A percentile compares a stretch with the other conserved stretches of the same genome.
phyloP scores from a whole-genome alignment of 331 rosid species.

The Cydonia oblonga region DNA sequence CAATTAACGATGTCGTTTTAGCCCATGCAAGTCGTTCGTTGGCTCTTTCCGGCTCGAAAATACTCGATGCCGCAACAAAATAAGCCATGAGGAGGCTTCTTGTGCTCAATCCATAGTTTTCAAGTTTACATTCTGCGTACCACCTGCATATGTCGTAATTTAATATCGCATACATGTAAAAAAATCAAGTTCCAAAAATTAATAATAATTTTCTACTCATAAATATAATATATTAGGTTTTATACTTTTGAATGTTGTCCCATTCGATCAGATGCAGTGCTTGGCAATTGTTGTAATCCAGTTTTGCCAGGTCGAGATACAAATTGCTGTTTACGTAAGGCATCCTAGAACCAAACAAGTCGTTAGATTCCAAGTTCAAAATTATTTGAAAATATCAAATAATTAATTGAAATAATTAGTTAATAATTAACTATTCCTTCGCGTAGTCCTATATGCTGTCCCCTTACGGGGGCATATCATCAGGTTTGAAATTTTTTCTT shows the following conservation, averaged over 20 bases:
- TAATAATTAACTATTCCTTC: not conserved
- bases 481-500: no score
- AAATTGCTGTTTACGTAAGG: slow-evolving; percentile 46
- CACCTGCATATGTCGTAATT: slow-evolving; percentile 33
- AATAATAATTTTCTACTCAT: not conserved
- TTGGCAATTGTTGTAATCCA: slow-evolving; percentile 81
- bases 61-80: slow-evolving; percentile 56
- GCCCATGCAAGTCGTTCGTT: slow-evolving; percentile 75
- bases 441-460: not conserved
- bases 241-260: slow-evolving; percentile 52
- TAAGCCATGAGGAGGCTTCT: slow-evolving; percentile 46
- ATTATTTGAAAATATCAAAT: not conserved
- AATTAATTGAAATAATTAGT: not conserved
- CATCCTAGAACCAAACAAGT: slow-evolving; percentile 44
- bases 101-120: slow-evolving; percentile 52
- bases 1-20: slow-evolving; percentile 40
- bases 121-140: slow-evolving; percentile 52
- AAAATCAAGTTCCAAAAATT: no score
- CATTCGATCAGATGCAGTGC: slow-evolving; percentile 60
- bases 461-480: not conserved
- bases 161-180: not conserved
- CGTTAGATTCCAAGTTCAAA: not conserved
- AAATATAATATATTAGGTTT: not conserved
- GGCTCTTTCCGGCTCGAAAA: slow-evolving; percentile 65
- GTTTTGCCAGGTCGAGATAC: slow-evolving; percentile 70